Evolutionary conservation across 2,329 filamentous ascomycete species (phyloP), one percentile per base, ranked within the genome.

Genomic region (Cyphellophora europaea): DNA sequence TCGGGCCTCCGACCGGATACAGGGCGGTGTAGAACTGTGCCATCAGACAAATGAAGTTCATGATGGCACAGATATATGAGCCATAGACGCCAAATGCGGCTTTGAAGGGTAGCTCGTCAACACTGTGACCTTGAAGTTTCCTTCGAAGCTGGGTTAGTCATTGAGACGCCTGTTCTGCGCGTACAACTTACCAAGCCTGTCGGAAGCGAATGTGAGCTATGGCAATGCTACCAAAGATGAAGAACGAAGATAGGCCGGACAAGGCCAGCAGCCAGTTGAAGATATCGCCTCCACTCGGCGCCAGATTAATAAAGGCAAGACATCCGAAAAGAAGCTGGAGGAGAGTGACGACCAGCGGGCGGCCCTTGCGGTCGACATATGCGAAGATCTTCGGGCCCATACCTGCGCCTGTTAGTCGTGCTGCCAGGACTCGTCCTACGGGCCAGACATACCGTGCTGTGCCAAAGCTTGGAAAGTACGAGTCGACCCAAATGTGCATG

Each of bases 21-120:
- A 83, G 77, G 16, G 82, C 85, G 33, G 83, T 79, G 83, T 87
- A 95, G 65, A 93, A 91, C 55, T 94, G 87, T 2, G 84, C 84
- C 27, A 82, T 56, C 15, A 95, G 69, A 19, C 94, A 78, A 27
- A 89, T 61, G 13, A 71, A 38, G 61, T 94, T 94, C 56, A 93
- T 76, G 16, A 66, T 45, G 38, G 94, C 69, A 21, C 89, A 88
- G 18, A 91, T 41, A 68, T 79, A 95, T 3, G 85, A 93, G 10
- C 89, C 89, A 10, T 72, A 49, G 8, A 93, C 64, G 41, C 89
- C 89, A 5, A 82, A 74, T 53, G 93, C 85, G 1, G 83, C 84
- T 23, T 62, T 67, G 65, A 89, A 95, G 5, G 88, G 82, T 3
- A 96, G 69, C 50, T 94, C 83, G 37, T 77, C 67, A 27, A 88